phyloP scores from a whole-genome alignment of 345 rosid species.

The Eucalyptus marginata region DNA sequence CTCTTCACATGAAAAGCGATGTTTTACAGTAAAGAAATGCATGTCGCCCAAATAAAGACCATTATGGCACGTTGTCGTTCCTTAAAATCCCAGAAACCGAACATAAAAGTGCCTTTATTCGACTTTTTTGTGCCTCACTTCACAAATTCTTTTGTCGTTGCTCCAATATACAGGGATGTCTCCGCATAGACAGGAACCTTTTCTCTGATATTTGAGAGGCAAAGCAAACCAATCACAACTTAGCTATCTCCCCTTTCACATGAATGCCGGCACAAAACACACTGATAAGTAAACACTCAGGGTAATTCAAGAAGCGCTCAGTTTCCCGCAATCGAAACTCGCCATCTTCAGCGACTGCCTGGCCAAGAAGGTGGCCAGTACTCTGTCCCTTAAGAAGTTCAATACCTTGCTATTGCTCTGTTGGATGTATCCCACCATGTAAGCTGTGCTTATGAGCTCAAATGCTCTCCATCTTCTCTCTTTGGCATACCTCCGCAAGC shows the following conservation, averaged over 20 bases:
- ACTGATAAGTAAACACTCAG: background rate
- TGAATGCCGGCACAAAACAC: background rate
- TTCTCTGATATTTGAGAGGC: slow-evolving; percentile 19
- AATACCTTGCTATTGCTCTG: background rate
- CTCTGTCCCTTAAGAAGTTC: slow-evolving; percentile 5
- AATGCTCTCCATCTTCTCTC: slow-evolving; percentile 40
- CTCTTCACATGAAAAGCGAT: background rate
- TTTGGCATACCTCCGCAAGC: slow-evolving; percentile 7
- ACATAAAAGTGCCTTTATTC: background rate
- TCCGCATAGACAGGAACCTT: background rate
- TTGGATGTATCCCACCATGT: slow-evolving; percentile 13
- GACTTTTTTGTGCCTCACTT: background rate
- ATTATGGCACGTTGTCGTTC: background rate
- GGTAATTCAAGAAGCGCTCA: background rate
- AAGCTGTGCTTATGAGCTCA: slow-evolving; percentile 17
- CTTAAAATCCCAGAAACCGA: background rate
- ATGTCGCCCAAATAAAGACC: background rate
- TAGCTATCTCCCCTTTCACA: background rate
- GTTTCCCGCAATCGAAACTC: slow-evolving; percentile 20
- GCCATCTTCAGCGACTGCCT: background rate
- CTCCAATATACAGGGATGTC: background rate
- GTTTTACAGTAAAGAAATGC: background rate
- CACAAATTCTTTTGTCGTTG: background rate
- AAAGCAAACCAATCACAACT: background rate
- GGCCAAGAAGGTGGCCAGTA: background rate